Evolutionary conservation across 257 asterid genomes (phyloP).

Genomic region (Perilla frutescens): DNA sequence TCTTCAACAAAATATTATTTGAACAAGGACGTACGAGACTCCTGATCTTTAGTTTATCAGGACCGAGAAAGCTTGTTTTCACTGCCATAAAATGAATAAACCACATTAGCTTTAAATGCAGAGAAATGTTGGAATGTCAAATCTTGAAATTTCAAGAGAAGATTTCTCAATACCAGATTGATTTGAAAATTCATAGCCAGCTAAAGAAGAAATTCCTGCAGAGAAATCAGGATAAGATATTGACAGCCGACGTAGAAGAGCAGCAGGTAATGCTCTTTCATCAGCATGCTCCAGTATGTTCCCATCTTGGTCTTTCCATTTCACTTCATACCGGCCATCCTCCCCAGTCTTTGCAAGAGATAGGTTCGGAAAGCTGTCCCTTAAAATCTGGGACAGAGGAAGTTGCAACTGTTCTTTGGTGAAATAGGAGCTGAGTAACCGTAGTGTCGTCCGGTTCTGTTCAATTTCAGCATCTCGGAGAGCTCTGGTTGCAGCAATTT

Average conservation of each 20-base stretch:
- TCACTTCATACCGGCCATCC: conserved; percentile 67
- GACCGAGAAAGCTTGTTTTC: conserved; percentile 58
- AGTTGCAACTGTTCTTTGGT: conserved; percentile 61
- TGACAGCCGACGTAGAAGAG: conserved; percentile 74
- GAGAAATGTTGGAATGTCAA: background rate
- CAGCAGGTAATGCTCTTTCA: conserved; percentile 57
- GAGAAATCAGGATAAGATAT: conserved; percentile 64
- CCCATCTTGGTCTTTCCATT: conserved; percentile 55
- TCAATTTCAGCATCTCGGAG: conserved; percentile 82
- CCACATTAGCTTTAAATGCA: conserved; percentile 33
- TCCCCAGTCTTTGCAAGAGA: conserved; percentile 49
- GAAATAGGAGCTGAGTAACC: conserved; percentile 62
- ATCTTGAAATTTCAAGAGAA: conserved; percentile 22
- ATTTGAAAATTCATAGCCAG: conserved; percentile 78
- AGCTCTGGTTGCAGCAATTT: conserved; percentile 80
- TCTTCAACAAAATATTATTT: conserved; percentile 16
- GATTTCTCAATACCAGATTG: conserved; percentile 57
- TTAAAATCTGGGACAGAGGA: conserved; percentile 70
- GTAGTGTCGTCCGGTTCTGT: conserved; percentile 61
- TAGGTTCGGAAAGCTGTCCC: conserved; percentile 71
- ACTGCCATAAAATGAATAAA: conserved; percentile 58
- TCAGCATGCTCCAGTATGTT: conserved; percentile 52
- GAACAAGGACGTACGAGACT: conserved; percentile 63
- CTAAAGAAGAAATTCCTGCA: conserved; percentile 65
- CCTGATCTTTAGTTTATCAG: conserved; percentile 67